phyloP scores from a whole-genome alignment of 495 filamentous ascomycete species.

The Neurospora terricola region DNA sequence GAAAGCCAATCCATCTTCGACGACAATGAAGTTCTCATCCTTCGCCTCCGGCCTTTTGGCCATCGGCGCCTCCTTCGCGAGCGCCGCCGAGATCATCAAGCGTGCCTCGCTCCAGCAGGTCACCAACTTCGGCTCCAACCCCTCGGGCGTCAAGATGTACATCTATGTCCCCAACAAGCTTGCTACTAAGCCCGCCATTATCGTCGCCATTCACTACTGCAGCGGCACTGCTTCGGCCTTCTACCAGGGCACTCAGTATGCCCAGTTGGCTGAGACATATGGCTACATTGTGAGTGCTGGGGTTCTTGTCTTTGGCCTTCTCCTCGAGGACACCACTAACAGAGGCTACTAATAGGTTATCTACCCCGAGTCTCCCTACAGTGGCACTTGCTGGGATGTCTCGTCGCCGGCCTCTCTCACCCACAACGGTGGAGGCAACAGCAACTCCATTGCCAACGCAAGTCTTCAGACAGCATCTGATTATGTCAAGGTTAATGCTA shows the following conservation, averaged over 20 bases:
- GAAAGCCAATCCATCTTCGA: background rate
- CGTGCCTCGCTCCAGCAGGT: slow-evolving; percentile 28
- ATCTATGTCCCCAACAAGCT: slow-evolving; percentile 32
- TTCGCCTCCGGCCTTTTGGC: slow-evolving; percentile 19
- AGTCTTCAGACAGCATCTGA: background rate
- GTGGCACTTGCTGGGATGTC: slow-evolving; percentile 51
- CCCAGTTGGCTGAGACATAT: slow-evolving; percentile 37
- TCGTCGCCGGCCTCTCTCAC: slow-evolving; percentile 41
- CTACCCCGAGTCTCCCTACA: slow-evolving; percentile 40
- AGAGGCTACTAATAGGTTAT: slow-evolving; percentile 30
- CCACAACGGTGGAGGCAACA: slow-evolving; percentile 49
- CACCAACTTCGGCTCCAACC: slow-evolving; percentile 29
- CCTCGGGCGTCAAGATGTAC: slow-evolving; percentile 26
- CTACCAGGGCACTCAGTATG: slow-evolving; percentile 39
- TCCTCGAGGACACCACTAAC: slow-evolving; percentile 65
- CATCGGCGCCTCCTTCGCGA: slow-evolving; percentile 9
- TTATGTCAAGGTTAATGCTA: background rate
- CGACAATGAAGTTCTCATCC: slow-evolving; percentile 21
- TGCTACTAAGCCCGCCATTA: slow-evolving; percentile 26
- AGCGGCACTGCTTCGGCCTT: slow-evolving; percentile 40
- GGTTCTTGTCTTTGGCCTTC: slow-evolving; percentile 37
- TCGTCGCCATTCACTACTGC: slow-evolving; percentile 49
- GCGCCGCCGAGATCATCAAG: slow-evolving; percentile 10
- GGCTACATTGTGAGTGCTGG: slow-evolving; percentile 39
- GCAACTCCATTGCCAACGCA: slow-evolving; percentile 43